Conservation (phyloP, 2,329 filamentous ascomycete genomes). For the Chalaropsis thielavioides region DNA sequence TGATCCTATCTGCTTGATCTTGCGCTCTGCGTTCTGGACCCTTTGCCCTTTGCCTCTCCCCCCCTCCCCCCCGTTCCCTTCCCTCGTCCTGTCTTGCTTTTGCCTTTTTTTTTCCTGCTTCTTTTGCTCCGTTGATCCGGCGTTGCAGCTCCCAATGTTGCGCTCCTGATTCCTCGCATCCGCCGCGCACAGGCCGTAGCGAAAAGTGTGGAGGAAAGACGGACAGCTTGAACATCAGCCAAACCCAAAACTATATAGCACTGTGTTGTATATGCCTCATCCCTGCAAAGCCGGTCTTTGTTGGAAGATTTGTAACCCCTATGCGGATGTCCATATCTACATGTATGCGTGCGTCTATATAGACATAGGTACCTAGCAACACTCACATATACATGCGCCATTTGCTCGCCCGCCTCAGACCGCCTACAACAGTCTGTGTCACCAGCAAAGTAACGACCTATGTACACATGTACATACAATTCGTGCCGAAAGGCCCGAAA, state of each 20-base stretch:
- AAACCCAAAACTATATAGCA: not conserved
- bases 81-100: not conserved
- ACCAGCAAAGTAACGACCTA: not conserved
- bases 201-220: too few species aligned
- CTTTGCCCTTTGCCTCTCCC: too few species aligned
- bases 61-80: too few species aligned
- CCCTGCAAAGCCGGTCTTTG: not conserved
- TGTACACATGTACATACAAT: not conserved
- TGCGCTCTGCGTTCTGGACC: too few species aligned
- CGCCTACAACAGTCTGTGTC: not conserved
- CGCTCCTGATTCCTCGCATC: too few species aligned
- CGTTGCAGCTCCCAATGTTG: not conserved
- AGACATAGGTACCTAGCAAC: too few species aligned
- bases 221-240: too few species aligned
- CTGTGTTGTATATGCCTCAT: not conserved
- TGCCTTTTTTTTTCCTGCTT: not conserved
- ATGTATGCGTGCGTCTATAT: too few species aligned
- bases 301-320: too few species aligned
- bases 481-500: not conserved
- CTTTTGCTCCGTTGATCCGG: conserved; percentile 6
- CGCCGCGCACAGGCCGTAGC: too few species aligned
- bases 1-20: not conserved
- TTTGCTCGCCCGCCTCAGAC: not conserved
- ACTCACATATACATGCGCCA: too few species aligned
- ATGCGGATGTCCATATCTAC: too few species aligned